Evolutionary conservation across 805 yeast species (phyloP).

Genomic region (Candida ponderosae): DNA sequence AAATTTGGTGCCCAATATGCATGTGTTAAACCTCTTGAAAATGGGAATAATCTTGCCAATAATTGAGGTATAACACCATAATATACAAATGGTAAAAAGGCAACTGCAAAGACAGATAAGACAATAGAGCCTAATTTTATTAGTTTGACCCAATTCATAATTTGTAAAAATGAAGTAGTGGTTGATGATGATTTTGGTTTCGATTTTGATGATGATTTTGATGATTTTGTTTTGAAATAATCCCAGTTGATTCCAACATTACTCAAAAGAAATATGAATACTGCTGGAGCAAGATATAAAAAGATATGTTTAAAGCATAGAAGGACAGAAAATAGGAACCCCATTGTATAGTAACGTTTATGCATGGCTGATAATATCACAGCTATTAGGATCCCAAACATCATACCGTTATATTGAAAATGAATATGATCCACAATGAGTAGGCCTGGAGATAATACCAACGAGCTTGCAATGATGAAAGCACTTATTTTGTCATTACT

Average conservation of each 20-base stretch:
- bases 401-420: slow-evolving; percentile 93
- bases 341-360: slow-evolving; percentile 50
- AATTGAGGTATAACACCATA: slow-evolving; percentile 57
- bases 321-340: slow-evolving; percentile 61
- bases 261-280: slow-evolving; percentile 69
- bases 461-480: slow-evolving; percentile 73
- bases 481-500: slow-evolving; percentile 34
- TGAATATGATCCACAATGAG: slow-evolving; percentile 91
- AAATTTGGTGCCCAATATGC: slow-evolving; percentile 99
- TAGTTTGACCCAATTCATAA: slow-evolving; percentile 47
- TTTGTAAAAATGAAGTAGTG: slow-evolving; percentile 23
- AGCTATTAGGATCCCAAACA: slow-evolving; percentile 75
- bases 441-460: slow-evolving; percentile 84
- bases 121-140: slow-evolving; percentile 59
- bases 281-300: slow-evolving; percentile 90
- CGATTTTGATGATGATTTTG: slow-evolving; percentile 23
- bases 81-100: slow-evolving; percentile 70
- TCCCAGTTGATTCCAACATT: slow-evolving; percentile 37
- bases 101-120: slow-evolving; percentile 48
- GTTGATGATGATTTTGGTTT: slow-evolving; percentile 21
- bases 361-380: slow-evolving; percentile 67
- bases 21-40: slow-evolving; percentile 90
- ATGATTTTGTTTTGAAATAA: slow-evolving; percentile 30
- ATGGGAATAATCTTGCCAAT: slow-evolving; percentile 74
- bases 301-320: slow-evolving; percentile 94